Evolutionary conservation across 495 filamentous ascomycete species (phyloP).

Genomic region (Podospora sp.): DNA sequence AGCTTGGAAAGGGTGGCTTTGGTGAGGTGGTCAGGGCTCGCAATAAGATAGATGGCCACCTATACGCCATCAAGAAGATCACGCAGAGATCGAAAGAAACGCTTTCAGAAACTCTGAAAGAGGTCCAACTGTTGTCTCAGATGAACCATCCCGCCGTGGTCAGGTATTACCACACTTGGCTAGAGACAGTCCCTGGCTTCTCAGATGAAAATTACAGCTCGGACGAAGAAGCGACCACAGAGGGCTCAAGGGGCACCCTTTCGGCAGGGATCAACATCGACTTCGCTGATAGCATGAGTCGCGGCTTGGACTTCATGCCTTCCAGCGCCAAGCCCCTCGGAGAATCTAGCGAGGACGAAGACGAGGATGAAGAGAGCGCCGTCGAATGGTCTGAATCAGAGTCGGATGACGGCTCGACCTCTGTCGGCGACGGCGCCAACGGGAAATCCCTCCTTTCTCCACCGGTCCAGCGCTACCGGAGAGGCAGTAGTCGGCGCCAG

Average conservation of each 20-base stretch:
- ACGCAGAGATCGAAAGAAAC: constrained; percentile 76
- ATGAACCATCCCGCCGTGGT: constrained; percentile 97
- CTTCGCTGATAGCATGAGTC: constrained; percentile 68
- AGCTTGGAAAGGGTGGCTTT: constrained; percentile 90
- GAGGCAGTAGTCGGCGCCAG: constrained; percentile 39
- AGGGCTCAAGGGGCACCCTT: constrained; percentile 24
- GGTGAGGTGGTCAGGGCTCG: constrained; percentile 96
- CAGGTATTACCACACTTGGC: constrained; percentile 92
- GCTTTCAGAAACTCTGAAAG: constrained; percentile 83
- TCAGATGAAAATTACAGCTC: constrained; percentile 61
- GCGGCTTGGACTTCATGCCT: constrained; percentile 91
- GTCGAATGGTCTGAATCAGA: constrained; percentile 37
- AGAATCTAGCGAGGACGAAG: constrained; percentile 74
- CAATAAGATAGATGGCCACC: constrained; percentile 87
- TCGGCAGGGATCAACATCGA: constrained; percentile 54
- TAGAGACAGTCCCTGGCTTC: constrained; percentile 68
- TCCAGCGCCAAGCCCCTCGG: constrained; percentile 75
- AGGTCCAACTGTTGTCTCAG: constrained; percentile 85
- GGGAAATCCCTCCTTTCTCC: constrained; percentile 22
- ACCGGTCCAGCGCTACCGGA: constrained; percentile 27
- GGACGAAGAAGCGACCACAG: constrained; percentile 51
- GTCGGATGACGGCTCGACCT: constrained; percentile 32
- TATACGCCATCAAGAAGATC: constrained; percentile 97
- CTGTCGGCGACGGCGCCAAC: constrained; percentile 20
- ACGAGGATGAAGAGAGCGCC: constrained; percentile 50